phyloP scores from a whole-genome alignment of 345 rosid genomes.

The Jatropha curcas region DNA sequence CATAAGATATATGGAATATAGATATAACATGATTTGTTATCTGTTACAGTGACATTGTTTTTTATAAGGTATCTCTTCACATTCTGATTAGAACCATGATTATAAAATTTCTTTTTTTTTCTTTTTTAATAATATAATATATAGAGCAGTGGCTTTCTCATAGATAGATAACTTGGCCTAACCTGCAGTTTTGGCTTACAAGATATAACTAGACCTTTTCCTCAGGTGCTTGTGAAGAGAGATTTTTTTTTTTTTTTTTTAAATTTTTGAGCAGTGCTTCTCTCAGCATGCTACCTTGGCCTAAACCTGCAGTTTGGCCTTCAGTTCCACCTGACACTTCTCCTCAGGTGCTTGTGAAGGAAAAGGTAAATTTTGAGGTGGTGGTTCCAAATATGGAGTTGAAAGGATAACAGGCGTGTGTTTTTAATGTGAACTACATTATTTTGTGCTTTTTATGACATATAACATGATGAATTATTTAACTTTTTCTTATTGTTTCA shows the following conservation, averaged over 20 bases:
- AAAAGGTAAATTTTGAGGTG: conserved; percentile 63
- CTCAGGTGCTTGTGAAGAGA: too few relatives aligned
- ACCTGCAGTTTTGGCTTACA: too few relatives aligned
- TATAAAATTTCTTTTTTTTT: background rate
- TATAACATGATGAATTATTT: background rate
- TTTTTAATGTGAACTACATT: background rate
- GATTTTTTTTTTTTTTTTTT: too few relatives aligned
- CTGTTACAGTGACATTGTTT: too few relatives aligned
- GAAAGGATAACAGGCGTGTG: background rate
- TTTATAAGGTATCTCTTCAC: too few relatives aligned
- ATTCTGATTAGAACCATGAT: background rate
- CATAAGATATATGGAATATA: too few relatives aligned
- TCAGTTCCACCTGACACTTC: conserved; percentile 80
- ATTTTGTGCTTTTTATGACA: background rate
- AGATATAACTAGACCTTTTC: too few relatives aligned
- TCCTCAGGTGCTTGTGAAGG: conserved; percentile 82
- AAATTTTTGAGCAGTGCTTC: conserved; percentile 82
- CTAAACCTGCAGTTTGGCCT: conserved; percentile 96
- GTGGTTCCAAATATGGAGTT: background rate
- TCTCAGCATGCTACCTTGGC: conserved; percentile 99
- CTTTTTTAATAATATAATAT: too few relatives aligned
- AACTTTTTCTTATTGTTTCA: too few relatives aligned
- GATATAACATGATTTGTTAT: too few relatives aligned
- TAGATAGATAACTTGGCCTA: too few relatives aligned
- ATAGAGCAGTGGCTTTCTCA: too few relatives aligned